Percentiles rank a stretch among this genome's conserved stretches.
Evolutionary conservation across 352 stramenopile species (phyloP).

Genomic region (Globisporangium nagaii): DNA sequence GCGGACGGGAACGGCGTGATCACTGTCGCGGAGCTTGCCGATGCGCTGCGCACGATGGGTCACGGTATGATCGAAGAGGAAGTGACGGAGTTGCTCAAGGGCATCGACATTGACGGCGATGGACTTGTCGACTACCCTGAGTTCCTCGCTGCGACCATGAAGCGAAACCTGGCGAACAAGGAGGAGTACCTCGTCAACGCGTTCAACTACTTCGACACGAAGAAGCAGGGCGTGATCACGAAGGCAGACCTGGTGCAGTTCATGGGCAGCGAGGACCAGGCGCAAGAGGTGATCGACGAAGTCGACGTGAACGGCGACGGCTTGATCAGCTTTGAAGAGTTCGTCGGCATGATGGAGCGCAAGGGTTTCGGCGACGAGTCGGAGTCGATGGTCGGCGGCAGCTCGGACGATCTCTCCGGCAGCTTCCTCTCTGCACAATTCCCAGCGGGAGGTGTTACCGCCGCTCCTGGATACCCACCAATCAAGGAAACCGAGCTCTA

Average conservation of each 20-base stretch:
- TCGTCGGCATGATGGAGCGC: slow-evolving; percentile 87
- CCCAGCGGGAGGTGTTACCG: slow-evolving; percentile 15
- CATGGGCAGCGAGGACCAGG: slow-evolving; percentile 90
- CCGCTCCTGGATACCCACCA: slow-evolving; percentile 11
- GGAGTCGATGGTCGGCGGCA: slow-evolving; percentile 31
- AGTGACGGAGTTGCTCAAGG: slow-evolving; percentile 81
- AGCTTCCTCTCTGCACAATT: slow-evolving; percentile 47
- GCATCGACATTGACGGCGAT: slow-evolving; percentile 89
- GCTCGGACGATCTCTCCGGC: slow-evolving; percentile 43
- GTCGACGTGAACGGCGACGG: slow-evolving; percentile 89
- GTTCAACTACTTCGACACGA: slow-evolving; percentile 91
- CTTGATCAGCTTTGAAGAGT: slow-evolving; percentile 92
- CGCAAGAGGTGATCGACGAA: slow-evolving; percentile 89
- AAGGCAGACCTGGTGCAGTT: slow-evolving; percentile 89
- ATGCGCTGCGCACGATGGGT: slow-evolving; percentile 75
- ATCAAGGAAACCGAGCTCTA: slow-evolving; percentile 82
- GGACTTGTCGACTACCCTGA: slow-evolving; percentile 87
- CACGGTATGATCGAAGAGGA: slow-evolving; percentile 87
- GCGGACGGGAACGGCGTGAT: slow-evolving; percentile 86
- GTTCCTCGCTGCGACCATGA: slow-evolving; percentile 90
- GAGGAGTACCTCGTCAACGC: slow-evolving; percentile 84
- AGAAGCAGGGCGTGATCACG: slow-evolving; percentile 79
- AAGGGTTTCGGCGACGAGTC: slow-evolving; percentile 80
- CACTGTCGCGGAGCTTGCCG: slow-evolving; percentile 83
- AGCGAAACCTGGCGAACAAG: slow-evolving; percentile 84